Conservation (phyloP, 306 rosid species). For the Psophocarpus tetragonolobus region DNA sequence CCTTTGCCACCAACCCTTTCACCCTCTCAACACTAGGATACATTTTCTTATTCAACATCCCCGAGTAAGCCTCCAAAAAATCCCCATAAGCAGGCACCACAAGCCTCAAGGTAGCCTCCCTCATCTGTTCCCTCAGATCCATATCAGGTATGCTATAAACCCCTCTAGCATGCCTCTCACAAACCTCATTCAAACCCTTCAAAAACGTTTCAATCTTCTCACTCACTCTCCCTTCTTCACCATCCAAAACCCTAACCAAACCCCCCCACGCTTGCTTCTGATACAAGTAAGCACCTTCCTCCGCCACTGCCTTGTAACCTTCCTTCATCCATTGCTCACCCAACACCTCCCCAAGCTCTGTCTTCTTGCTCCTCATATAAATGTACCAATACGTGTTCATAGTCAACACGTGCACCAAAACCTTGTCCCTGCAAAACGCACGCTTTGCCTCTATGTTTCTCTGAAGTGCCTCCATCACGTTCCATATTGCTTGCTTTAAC, state of each 20-base stretch:
- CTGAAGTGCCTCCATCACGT: slow-evolving; percentile 78
- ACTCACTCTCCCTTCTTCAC: slow-evolving; percentile 45
- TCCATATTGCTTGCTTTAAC: slow-evolving; percentile 56
- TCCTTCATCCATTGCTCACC: slow-evolving; percentile 64
- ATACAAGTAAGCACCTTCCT: slow-evolving; percentile 79
- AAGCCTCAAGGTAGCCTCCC: slow-evolving; percentile 57
- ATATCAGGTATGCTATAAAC: slow-evolving; percentile 60
- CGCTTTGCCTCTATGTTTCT: slow-evolving; percentile 76
- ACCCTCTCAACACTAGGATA: slow-evolving; percentile 57
- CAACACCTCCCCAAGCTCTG: slow-evolving; percentile 69
- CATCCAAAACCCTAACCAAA: slow-evolving; percentile 53
- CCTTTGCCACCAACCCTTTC: slow-evolving; percentile 47
- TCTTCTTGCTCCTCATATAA: slow-evolving; percentile 77
- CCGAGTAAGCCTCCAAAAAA: slow-evolving; percentile 54
- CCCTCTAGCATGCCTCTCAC: slow-evolving; percentile 48
- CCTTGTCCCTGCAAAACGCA: slow-evolving; percentile 56
- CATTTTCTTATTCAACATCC: slow-evolving; percentile 47
- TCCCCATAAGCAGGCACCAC: slow-evolving; percentile 56
- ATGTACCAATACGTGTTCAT: slow-evolving; percentile 96
- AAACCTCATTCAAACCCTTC: slow-evolving; percentile 57
- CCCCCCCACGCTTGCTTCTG: slow-evolving; percentile 75
- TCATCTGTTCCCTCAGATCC: slow-evolving; percentile 76
- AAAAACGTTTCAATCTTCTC: slow-evolving; percentile 62
- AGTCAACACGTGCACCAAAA: slow-evolving; percentile 47
- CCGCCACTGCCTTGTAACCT: slow-evolving; percentile 61